Evolutionary conservation across 148 eudicot species (phyloP), one percentile per base, ranked within the genome.

Genomic region (Camellia sinensis): DNA sequence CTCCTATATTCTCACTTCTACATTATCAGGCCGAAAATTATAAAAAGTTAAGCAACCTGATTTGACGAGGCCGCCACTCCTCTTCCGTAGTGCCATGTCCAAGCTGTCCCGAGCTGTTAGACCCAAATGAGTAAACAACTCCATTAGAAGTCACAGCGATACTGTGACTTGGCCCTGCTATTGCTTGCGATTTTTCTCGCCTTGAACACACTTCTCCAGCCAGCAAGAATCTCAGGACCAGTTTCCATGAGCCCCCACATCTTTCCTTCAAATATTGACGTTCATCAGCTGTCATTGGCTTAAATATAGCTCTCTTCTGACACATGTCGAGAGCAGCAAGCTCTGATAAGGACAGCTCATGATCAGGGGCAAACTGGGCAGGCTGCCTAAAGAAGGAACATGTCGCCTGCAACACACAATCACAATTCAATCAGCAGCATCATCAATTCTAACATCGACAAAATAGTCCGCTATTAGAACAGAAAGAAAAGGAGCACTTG

Each of bases 171-270:
- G 97, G 97, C 12, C 99, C 99, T 1, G 99, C 99, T 77, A 96
- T 82, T 54, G 99, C 99, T 81, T 93, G 98, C 0, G 95, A 89
- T 75, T 93, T 93, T 70, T 92, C 98, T 84, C 98, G 84, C 84
- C 98, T 88, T 56, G 84, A 83, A 70, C 94, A 91, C 0, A 86
- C 90, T 88, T 96, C 99, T 46, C 99, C 98, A 21, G 95, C 97
- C 77, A 92, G 78, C 78, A 96, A 86, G 86, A 87, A 96, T 86
- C 95, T 89, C 61, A 96, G 84, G 57, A 96, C 98, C 61, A 96
- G 82, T 71, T 96, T 96, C 99, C 99, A 96, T 12, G 99, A 92
- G 15, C 97, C 98, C 74, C 99, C 99, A 80, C 99, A 92, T 75
- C 73, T 88, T 81, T 68, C 83, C 88, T 91, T 96, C 77, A 96